Evolutionary conservation across 257 asterid genomes (phyloP).

Genomic region (Mitragyna speciosa): DNA sequence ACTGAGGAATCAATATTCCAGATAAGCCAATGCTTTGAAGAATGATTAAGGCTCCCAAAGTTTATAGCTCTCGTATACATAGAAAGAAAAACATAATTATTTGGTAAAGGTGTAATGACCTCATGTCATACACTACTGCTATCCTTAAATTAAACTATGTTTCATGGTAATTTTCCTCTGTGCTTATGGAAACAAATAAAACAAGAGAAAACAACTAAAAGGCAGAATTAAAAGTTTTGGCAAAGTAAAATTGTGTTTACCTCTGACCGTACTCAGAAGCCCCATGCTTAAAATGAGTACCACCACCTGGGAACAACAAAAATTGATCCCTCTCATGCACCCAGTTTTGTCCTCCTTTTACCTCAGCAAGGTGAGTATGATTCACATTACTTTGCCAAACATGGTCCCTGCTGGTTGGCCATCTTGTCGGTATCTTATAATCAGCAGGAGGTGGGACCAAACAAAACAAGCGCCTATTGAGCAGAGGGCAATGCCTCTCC

Average conservation of each 20-base stretch:
- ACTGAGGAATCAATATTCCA: background rate
- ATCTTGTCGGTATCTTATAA: constrained; percentile 81
- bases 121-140: background rate
- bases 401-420: constrained; percentile 90
- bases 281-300: constrained; percentile 97
- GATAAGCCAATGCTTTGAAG: background rate
- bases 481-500: constrained; percentile 90
- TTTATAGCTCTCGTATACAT: background rate
- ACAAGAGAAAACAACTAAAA: background rate
- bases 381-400: constrained; percentile 94
- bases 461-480: constrained; percentile 67
- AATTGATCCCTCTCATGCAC: constrained; percentile 69
- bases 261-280: constrained; percentile 89
- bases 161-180: background rate
- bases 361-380: constrained; percentile 85
- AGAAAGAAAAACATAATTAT: background rate
- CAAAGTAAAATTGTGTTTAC: constrained; percentile 32
- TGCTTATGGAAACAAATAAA: background rate
- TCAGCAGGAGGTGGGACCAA: constrained; percentile 90
- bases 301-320: constrained; percentile 99
- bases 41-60: background rate
- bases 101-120: background rate
- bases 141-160: background rate
- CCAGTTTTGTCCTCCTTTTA: constrained; percentile 96
- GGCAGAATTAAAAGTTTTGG: background rate